A percentile compares a stretch with the other conserved stretches of the same genome.
Conservation (phyloP, 345 rosid species). For the Syzygium aqueum region DNA sequence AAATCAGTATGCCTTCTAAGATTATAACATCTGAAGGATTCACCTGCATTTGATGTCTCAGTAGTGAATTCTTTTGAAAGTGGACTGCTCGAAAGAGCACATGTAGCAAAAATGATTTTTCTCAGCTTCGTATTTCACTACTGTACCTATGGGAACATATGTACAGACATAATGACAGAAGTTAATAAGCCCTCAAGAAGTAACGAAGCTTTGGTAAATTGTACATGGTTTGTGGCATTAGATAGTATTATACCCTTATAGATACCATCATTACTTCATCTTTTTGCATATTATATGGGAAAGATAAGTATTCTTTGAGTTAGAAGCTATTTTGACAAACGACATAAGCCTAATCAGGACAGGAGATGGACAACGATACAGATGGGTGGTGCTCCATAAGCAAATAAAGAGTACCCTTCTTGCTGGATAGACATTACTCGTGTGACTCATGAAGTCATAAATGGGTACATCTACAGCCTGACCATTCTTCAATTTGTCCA, state of each 20-base stretch:
- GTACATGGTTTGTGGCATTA: not conserved
- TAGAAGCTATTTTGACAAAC: not conserved
- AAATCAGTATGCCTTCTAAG: slow-evolving; percentile 89
- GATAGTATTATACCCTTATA: not conserved
- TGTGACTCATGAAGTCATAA: slow-evolving; percentile 85
- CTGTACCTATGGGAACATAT: not conserved
- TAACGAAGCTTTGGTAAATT: not conserved
- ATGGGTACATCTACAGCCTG: slow-evolving; percentile 91
- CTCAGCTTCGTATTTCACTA: not conserved
- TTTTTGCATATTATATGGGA: not conserved
- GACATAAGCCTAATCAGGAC: not conserved
- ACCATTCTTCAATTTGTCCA: slow-evolving; percentile 86
- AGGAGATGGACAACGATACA: not conserved
- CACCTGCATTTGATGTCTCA: slow-evolving; percentile 42
- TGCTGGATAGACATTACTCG: slow-evolving; percentile 38
- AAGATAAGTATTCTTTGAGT: not conserved
- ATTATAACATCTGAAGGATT: slow-evolving; percentile 92
- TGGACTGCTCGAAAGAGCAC: not conserved
- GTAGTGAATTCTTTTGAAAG: not conserved
- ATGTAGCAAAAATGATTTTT: not conserved
- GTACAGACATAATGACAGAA: not conserved
- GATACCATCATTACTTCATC: not conserved
- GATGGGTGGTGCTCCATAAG: not conserved
- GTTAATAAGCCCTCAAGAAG: not conserved
- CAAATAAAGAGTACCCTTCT: slow-evolving; percentile 47